Conservation (phyloP, 208 protist genomes). For the Lotmaria passim region DNA sequence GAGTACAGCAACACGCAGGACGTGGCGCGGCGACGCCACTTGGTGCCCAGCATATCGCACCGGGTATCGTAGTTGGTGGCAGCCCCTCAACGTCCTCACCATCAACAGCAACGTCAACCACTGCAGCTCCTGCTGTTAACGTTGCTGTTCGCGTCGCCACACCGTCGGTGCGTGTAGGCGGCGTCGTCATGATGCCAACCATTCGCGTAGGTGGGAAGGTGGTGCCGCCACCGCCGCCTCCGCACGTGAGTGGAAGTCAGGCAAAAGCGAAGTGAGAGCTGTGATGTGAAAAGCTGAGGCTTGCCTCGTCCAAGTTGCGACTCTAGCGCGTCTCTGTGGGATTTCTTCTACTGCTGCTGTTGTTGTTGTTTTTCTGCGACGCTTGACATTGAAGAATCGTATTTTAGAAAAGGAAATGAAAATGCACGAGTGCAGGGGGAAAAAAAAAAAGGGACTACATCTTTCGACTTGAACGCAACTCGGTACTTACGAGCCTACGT, state of each 20-base stretch:
- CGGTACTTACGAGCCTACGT: too few species aligned
- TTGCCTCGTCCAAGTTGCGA: too few species aligned
- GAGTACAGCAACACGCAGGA: slow-evolving; percentile 41
- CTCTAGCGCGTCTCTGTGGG: too few species aligned
- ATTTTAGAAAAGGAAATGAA: too few species aligned
- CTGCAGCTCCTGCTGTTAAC: not conserved
- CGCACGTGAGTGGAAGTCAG: not conserved
- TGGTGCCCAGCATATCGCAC: slow-evolving; percentile 31
- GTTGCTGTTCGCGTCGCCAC: not conserved
- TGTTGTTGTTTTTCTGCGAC: too few species aligned
- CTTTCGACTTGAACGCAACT: too few species aligned
- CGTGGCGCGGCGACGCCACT: slow-evolving; percentile 42
- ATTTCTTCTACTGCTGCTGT: too few species aligned
- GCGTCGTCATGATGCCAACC: not conserved
- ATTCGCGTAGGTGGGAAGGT: slow-evolving; percentile 14
- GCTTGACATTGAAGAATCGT: too few species aligned
- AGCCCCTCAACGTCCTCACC: slow-evolving; percentile 5
- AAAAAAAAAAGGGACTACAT: too few species aligned
- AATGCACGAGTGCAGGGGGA: too few species aligned
- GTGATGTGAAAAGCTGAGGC: too few species aligned
- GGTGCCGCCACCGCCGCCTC: not conserved
- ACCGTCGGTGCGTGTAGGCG: not conserved
- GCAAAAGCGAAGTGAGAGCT: not conserved
- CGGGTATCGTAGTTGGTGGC: slow-evolving; percentile 62
- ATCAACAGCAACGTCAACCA: not conserved